Conservation (phyloP, 768 basidiomycete species). For the Mycena maculata region DNA sequence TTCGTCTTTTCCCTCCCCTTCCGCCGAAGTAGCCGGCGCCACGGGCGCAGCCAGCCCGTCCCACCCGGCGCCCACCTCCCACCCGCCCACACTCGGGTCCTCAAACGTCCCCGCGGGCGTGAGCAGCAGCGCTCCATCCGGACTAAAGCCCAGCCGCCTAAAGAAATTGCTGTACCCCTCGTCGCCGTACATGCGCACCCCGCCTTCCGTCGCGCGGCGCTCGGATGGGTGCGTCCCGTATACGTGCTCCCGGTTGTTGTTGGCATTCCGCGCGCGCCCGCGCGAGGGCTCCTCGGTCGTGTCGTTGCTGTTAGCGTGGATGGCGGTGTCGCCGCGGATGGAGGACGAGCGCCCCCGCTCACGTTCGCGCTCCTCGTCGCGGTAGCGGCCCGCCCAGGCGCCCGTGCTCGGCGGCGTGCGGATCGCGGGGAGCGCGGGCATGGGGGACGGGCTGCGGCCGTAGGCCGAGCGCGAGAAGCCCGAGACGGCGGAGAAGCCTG, state of each 20-base stretch:
- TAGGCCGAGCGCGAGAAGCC: slow-evolving; percentile 58
- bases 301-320: no score
- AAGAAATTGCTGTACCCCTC: slow-evolving; percentile 97
- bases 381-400: slow-evolving; percentile 26
- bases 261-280: background rate
- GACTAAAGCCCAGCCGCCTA: slow-evolving; percentile 91
- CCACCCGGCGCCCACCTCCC: slow-evolving; percentile 4
- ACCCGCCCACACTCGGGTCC: slow-evolving; percentile 59
- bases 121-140: slow-evolving; percentile 92
- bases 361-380: slow-evolving; percentile 23
- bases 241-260: background rate
- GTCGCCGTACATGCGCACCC: slow-evolving; percentile 80
- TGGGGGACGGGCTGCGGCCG: slow-evolving; percentile 88
- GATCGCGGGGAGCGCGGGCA: slow-evolving; percentile 95
- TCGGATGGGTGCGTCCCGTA: slow-evolving; percentile 1
- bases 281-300: background rate
- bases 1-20: slow-evolving; percentile 43
- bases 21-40: slow-evolving; percentile 31
- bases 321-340: no score
- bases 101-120: slow-evolving; percentile 99
- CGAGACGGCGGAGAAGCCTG: slow-evolving; percentile 56
- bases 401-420: slow-evolving; percentile 66
- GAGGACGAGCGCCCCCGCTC: no score
- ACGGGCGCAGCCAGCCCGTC: background rate
- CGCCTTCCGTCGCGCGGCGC: slow-evolving; percentile 25